Evolutionary conservation across 768 basidiomycete genomes (phyloP).

Genomic region (Saitozyma podzolica): DNA sequence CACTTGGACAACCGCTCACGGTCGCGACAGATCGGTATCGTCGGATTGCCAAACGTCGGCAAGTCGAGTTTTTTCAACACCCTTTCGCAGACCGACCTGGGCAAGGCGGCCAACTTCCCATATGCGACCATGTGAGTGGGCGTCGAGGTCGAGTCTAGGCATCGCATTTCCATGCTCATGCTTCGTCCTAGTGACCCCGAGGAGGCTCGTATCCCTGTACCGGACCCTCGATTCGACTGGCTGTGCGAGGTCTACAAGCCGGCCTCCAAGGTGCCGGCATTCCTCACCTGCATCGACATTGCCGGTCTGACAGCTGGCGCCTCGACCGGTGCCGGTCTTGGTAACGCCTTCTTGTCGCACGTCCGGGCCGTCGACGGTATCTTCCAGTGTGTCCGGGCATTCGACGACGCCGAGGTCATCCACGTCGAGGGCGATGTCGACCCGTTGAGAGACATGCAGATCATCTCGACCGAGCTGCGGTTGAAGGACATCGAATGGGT

Average conservation of each 20-base stretch:
- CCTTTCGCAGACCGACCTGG: constrained; percentile 77
- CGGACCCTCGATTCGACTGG: constrained; percentile 93
- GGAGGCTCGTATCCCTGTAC: constrained; percentile 87
- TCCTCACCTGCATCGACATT: constrained; percentile 97
- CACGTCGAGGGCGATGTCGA: constrained; percentile 99
- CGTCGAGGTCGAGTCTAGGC: background rate
- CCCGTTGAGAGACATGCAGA: constrained; percentile 94
- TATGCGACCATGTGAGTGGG: constrained; percentile 58
- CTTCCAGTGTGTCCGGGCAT: constrained; percentile 96
- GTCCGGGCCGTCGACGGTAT: constrained; percentile 98
- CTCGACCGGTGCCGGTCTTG: constrained; percentile 95
- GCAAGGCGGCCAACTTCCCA: constrained; percentile 95
- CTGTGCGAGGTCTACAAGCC: constrained; percentile 89
- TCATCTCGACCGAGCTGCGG: constrained; percentile 89
- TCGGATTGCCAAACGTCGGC: constrained; percentile 95
- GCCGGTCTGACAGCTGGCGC: constrained; percentile 98
- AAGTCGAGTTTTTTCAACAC: constrained; percentile 99
- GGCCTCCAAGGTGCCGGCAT: constrained; percentile 79
- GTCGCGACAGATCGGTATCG: constrained; percentile 78
- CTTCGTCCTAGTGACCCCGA: constrained; percentile 77
- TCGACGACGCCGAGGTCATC: constrained; percentile 98
- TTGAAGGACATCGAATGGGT: constrained; percentile 99
- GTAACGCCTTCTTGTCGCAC: constrained; percentile 95
- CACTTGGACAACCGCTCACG: background rate
- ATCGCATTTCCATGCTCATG: constrained; percentile 51